These are phyloP conservation scores for Podila epicladia DNA, from an alignment of 192 early-diverging fungal species.

Conservation along the genomic window DNA sequence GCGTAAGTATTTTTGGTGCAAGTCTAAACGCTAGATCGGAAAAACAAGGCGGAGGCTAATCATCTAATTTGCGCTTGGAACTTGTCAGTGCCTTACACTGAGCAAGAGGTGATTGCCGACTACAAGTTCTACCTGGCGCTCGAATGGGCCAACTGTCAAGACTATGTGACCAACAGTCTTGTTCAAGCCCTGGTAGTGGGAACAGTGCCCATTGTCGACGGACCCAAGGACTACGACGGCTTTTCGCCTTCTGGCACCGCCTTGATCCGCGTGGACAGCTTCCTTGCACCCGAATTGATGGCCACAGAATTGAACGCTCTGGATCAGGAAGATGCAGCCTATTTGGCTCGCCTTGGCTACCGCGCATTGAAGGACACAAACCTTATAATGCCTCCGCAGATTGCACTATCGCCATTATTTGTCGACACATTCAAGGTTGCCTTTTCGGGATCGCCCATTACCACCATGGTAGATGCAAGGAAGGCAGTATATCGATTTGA, in stretches of 20 bases:
- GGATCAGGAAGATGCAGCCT: constrained; percentile 12
- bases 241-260: constrained; percentile 19
- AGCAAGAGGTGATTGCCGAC: constrained; percentile 17
- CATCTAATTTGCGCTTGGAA: neutral
- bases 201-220: constrained; percentile 30
- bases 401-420: neutral
- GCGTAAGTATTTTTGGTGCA: neutral
- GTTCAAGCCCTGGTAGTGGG: constrained; percentile 22
- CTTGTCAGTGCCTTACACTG: neutral
- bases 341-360: constrained; percentile 8
- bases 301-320: constrained; percentile 12
- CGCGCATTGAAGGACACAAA: neutral
- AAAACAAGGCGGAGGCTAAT: neutral
- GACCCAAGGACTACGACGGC: constrained; percentile 17
- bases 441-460: neutral
- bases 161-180: constrained; percentile 21
- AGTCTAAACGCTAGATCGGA: neutral
- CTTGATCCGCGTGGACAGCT: constrained; percentile 10
- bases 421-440: neutral
- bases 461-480: neutral
- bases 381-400: neutral
- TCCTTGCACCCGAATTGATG: constrained; percentile 23
- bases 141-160: constrained; percentile 26
- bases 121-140: constrained; percentile 38
- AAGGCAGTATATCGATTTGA: constrained; percentile 2